Percentiles rank a stretch among this genome's conserved stretches.
These are phyloP conservation scores for Tylopilus felleus DNA, from an alignment of 768 basidiomycete species.

Conservation along the genomic window DNA sequence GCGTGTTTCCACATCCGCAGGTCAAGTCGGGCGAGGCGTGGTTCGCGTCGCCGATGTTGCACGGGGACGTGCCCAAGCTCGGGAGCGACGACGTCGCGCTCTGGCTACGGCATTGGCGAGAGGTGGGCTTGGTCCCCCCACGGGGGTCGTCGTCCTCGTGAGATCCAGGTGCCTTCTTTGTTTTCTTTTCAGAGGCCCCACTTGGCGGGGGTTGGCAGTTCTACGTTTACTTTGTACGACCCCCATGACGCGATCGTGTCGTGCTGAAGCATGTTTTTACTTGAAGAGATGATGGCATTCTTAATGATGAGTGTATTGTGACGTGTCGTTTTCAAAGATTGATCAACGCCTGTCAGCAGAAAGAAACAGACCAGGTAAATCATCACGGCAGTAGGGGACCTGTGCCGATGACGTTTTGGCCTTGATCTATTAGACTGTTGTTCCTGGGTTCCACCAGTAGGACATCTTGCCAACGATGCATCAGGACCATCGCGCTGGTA, in stretches of 20 bases:
- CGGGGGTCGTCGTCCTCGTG: neutral
- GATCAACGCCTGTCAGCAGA: neutral
- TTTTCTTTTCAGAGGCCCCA: no score
- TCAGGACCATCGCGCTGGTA: no score
- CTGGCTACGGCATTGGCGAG: constrained; percentile 12
- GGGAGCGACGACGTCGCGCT: constrained; percentile 5
- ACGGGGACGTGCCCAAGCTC: neutral
- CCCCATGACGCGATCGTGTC: neutral
- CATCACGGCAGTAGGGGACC: neutral
- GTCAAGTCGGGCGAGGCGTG: constrained; percentile 3
- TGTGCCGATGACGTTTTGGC: neutral
- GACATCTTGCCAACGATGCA: no score
- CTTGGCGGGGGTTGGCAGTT: neutral
- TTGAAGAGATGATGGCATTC: neutral
- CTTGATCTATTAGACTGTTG: neutral
- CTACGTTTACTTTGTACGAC: neutral
- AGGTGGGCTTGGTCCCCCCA: neutral
- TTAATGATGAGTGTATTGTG: neutral
- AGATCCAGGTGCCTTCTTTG: neutral
- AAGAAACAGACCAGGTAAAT: neutral
- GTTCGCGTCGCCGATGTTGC: constrained; percentile 10
- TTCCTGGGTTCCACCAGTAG: neutral
- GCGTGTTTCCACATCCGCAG: constrained; percentile 2
- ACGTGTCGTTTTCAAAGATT: neutral
- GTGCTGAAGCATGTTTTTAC: neutral